Evolutionary conservation across 306 rosid species (phyloP), one percentile per base, ranked within the genome.

Genomic region (Vachellia collinsii): DNA sequence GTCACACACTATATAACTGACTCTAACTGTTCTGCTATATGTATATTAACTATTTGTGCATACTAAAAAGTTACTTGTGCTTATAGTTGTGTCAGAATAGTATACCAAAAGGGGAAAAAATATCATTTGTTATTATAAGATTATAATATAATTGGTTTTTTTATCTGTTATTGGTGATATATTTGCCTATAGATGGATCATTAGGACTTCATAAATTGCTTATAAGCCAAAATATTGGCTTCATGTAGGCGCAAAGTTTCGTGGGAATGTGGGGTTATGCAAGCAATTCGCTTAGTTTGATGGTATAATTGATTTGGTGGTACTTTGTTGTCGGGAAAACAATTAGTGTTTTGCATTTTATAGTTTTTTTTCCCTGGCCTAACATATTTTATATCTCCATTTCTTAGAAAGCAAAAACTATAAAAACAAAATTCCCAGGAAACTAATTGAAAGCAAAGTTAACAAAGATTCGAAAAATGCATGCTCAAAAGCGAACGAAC

Each of bases 231-330:
- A 72, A 51, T 69, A 22, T 5, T 79, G 79, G 67, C 46, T 81
- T 77, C 80, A 65, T 88, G 90, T 92, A 93, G 98, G 91, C 84
- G 96, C 93, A 17, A 88, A 91, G 80, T 95, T 80, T 86, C 91
- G 99, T 71, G 97, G 96, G 80, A 95, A 95, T 34, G 93, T 91
- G 86, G 98, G 88, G 89, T 56, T 90, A 66, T 95, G 99, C 81
- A 88, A 97, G 86, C 99, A 77, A n/a, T 29, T 29, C 34, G 34
- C 34, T 29, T 29, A 29, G 34, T 29, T 29, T 29, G 34, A 29
- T 29, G 34, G 34, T 29, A 29, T 2, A 29, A 29, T 29, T 29
- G 2, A 29, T 29, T 29, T 29, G 34, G 2, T 29, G 34, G 34
- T 29, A 2, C 34, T 29, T 29, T 29, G 34, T 29, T 29, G 34